A percentile compares a stretch with the other conserved stretches of the same genome.
Evolutionary conservation across 768 basidiomycete species (phyloP).

Genomic region (Favolaschia claudopus): DNA sequence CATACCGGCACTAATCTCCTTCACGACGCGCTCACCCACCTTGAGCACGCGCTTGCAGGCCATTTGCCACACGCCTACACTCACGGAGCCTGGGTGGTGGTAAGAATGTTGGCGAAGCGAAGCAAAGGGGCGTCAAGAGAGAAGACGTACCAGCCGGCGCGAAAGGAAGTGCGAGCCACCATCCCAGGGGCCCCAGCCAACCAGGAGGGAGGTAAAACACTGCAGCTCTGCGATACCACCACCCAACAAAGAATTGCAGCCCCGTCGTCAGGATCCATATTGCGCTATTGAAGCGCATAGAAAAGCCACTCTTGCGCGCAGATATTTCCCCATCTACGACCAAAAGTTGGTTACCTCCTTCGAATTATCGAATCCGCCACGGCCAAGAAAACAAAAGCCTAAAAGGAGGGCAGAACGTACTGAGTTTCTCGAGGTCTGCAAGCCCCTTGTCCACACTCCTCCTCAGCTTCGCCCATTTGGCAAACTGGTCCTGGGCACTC

Average conservation of each 20-base stretch:
- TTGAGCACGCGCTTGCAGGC: slow-evolving; percentile 87
- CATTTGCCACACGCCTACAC: slow-evolving; percentile 95
- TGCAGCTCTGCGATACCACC: slow-evolving; percentile 90
- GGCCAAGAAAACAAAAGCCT: not conserved
- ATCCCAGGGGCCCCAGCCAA: slow-evolving; percentile 89
- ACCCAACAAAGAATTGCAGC: slow-evolving; percentile 81
- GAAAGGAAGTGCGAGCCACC: slow-evolving; percentile 91
- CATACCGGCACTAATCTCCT: slow-evolving; percentile 51
- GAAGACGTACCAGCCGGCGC: slow-evolving; percentile 79
- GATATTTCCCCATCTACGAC: slow-evolving; percentile 71
- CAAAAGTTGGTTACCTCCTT: not conserved
- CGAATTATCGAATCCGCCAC: not conserved
- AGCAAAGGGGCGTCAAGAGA: too few relatives aligned
- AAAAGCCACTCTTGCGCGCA: slow-evolving; percentile 66
- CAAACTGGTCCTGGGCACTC: slow-evolving; percentile 96
- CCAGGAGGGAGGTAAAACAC: slow-evolving; percentile 92
- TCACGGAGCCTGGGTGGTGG: slow-evolving; percentile 81
- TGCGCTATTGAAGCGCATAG: slow-evolving; percentile 71
- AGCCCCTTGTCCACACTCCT: slow-evolving; percentile 92
- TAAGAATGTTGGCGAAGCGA: too few relatives aligned
- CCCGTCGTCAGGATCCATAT: slow-evolving; percentile 92
- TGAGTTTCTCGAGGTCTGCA: slow-evolving; percentile 89
- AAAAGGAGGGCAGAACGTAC: slow-evolving; percentile 57
- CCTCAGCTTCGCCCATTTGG: slow-evolving; percentile 96
- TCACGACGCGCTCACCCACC: slow-evolving; percentile 76